phyloP scores from a whole-genome alignment of 2,329 filamentous ascomycete species.

The Epichloe uncinata region DNA sequence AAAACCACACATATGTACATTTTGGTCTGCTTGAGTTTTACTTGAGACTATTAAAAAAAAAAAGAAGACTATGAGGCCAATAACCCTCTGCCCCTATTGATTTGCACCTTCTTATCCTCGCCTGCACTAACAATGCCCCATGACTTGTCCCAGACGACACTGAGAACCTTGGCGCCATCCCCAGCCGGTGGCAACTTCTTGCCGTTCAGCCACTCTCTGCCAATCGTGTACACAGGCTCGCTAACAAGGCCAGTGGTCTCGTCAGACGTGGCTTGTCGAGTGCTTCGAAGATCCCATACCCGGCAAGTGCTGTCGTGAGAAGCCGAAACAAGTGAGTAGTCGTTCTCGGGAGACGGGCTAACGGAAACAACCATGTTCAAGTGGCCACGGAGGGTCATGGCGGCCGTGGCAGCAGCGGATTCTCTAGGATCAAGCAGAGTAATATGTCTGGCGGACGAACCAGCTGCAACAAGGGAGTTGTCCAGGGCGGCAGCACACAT shows the following conservation, averaged over 20 bases:
- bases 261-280: slow-evolving; percentile 43
- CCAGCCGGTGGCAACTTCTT: slow-evolving; percentile 55
- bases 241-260: slow-evolving; percentile 51
- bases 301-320: slow-evolving; percentile 85
- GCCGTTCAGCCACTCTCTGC: slow-evolving; percentile 56
- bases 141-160: slow-evolving; percentile 70
- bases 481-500: slow-evolving; percentile 65
- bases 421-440: slow-evolving; percentile 85
- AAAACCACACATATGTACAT: not conserved
- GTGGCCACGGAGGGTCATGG: slow-evolving; percentile 87
- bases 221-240: slow-evolving; percentile 63
- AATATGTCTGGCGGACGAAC: slow-evolving; percentile 75
- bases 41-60: not conserved
- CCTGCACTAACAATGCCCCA: slow-evolving; percentile 85
- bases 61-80: slow-evolving; percentile 21
- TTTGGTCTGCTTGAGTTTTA: not conserved
- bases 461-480: slow-evolving; percentile 52
- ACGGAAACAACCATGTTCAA: slow-evolving; percentile 54
- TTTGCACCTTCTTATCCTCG: slow-evolving; percentile 89
- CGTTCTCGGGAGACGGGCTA: slow-evolving; percentile 44
- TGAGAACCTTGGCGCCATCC: slow-evolving; percentile 82
- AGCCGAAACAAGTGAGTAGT: slow-evolving; percentile 76
- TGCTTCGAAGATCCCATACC: slow-evolving; percentile 82
- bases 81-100: slow-evolving; percentile 57
- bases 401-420: slow-evolving; percentile 60